These are phyloP conservation scores for Cordyceps pruinosa DNA, from an alignment of 2,329 filamentous ascomycete species.

Conservation along the genomic window DNA sequence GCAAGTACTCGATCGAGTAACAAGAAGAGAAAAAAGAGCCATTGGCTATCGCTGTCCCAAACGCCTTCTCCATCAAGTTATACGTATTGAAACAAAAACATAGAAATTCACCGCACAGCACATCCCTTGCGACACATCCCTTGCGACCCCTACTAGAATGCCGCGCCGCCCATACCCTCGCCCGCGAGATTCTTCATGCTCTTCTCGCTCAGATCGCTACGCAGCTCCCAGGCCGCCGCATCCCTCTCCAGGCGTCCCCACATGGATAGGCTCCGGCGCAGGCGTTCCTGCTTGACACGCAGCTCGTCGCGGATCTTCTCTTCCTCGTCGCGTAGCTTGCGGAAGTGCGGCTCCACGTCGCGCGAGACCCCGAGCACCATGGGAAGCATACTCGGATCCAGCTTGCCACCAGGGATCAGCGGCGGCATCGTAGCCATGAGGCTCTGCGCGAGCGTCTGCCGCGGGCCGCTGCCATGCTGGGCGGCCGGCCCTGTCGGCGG, in stretches of 20 bases:
- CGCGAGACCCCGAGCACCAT: conserved; percentile 41
- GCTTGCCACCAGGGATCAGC: conserved; percentile 47
- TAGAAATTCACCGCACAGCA: background rate
- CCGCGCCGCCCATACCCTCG: conserved; percentile 47
- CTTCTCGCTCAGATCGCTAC: conserved; percentile 50
- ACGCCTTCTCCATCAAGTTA: background rate
- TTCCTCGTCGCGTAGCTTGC: conserved; percentile 50
- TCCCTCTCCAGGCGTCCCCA: conserved; percentile 52
- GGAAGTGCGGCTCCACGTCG: conserved; percentile 48
- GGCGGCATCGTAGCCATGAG: conserved; percentile 45
- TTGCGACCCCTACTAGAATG: conserved; percentile 35
- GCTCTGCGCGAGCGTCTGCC: conserved; percentile 45
- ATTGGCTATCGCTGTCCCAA: background rate
- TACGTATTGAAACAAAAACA: background rate
- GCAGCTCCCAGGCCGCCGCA: conserved; percentile 45
- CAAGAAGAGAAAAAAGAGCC: background rate
- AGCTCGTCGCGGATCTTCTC: conserved; percentile 50
- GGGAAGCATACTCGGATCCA: conserved; percentile 40
- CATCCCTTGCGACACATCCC: background rate
- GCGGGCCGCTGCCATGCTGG: conserved; percentile 28
- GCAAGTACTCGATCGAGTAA: background rate
- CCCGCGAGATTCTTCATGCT: conserved; percentile 51
- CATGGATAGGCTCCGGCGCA: conserved; percentile 44
- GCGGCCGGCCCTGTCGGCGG: conserved; percentile 49
- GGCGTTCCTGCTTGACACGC: conserved; percentile 45